phyloP scores from a whole-genome alignment of 257 asterid species.

The Pogostemon cablin region DNA sequence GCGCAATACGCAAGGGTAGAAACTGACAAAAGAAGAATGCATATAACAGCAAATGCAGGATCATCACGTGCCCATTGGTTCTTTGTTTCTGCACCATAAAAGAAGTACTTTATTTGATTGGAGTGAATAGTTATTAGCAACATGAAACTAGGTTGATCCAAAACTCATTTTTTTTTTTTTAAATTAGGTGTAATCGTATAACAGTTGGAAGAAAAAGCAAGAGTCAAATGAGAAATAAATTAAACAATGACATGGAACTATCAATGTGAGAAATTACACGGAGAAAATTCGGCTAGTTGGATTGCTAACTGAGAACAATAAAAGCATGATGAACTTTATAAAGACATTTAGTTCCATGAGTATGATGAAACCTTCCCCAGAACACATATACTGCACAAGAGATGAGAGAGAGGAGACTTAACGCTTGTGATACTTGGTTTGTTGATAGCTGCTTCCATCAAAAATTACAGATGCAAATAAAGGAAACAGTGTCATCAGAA shows the following conservation, averaged over 20 bases:
- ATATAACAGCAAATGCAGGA: conserved; percentile 97
- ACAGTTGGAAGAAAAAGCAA: background rate
- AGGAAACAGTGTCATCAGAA: conserved; percentile 40
- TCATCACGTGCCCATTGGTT: conserved; percentile 99
- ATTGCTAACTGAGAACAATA: background rate
- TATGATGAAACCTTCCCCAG: background rate
- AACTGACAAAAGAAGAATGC: conserved; percentile 80
- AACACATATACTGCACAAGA: conserved; percentile 19
- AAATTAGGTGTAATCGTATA: conserved; percentile 4
- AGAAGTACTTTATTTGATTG: conserved; percentile 7
- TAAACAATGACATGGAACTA: conserved; percentile 22
- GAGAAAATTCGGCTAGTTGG: background rate
- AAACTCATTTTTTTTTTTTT: background rate
- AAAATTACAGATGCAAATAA: conserved; percentile 53
- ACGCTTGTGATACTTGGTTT: conserved; percentile 98
- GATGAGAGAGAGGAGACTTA: conserved; percentile 48
- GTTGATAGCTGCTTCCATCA: conserved; percentile 81
- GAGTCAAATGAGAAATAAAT: conserved; percentile 16
- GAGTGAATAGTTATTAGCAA: conserved; percentile 22
- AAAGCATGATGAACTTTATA: conserved; percentile 1
- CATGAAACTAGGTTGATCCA: conserved; percentile 26
- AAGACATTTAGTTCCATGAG: too few species aligned
- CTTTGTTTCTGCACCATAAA: conserved; percentile 77
- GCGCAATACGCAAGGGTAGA: conserved; percentile 86
- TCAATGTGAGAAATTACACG: background rate